Conservation (phyloP, 176 grass and related monocot genomes). For the Paspalum vaginatum region DNA sequence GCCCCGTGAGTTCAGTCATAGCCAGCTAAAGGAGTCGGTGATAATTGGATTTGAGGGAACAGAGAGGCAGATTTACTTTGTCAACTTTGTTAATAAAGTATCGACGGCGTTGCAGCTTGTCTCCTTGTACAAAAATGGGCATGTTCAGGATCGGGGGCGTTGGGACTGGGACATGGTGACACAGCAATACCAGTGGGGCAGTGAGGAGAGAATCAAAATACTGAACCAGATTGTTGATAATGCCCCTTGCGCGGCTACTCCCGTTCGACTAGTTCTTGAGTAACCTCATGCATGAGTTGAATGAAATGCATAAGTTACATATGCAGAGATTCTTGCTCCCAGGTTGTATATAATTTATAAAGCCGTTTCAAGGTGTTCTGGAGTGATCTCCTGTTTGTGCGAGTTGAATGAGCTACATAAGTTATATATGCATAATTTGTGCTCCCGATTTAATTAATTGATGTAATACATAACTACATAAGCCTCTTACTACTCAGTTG, state of each 20-base stretch:
- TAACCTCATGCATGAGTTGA: background rate
- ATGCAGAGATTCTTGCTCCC: background rate
- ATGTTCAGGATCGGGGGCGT: conserved; percentile 7
- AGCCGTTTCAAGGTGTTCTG: background rate
- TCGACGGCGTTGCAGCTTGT: background rate
- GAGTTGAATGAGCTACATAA: background rate
- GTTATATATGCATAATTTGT: background rate
- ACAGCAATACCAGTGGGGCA: background rate
- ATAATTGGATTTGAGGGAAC: conserved; percentile 19
- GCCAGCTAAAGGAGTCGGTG: conserved; percentile 22
- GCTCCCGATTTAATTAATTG: background rate
- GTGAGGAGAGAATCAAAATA: conserved; percentile 4
- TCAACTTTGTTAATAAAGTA: conserved; percentile 3
- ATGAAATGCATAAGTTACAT: background rate
- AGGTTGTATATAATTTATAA: background rate
- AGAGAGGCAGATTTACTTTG: conserved; percentile 28
- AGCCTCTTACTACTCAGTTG: background rate
- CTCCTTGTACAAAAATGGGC: conserved; percentile 1
- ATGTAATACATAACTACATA: background rate
- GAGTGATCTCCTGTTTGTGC: background rate
- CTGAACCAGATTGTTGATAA: conserved; percentile 10
- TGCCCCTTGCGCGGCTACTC: background rate
- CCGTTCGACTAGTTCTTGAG: background rate
- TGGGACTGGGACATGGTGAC: conserved; percentile 22
- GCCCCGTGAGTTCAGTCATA: background rate